These are phyloP conservation scores for Dendrobium officinale DNA, from an alignment of 106 monocot genomes.

Conservation along the genomic window DNA sequence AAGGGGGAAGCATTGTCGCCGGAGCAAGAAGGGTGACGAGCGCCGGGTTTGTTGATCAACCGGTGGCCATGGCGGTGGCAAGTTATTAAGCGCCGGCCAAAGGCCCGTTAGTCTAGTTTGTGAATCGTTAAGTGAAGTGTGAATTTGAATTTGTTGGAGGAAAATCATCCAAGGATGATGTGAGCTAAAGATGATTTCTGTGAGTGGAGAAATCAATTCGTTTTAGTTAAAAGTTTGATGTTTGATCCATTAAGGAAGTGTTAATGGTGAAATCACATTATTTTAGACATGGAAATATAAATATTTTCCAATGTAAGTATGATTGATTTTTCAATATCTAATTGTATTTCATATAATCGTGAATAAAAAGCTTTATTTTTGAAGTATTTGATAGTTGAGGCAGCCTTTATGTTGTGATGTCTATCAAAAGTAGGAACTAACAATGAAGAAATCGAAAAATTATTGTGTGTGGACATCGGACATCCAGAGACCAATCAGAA, in stretches of 20 bases:
- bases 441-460: too few relatives aligned
- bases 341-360: background rate
- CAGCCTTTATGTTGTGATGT: too few relatives aligned
- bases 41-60: background rate
- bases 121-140: background rate
- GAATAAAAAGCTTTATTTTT: too few relatives aligned
- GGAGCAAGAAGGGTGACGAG: background rate
- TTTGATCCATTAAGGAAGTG: background rate
- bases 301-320: background rate
- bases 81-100: background rate
- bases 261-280: too few relatives aligned
- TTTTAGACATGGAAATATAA: background rate
- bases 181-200: background rate
- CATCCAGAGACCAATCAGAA: too few relatives aligned
- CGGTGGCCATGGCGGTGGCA: constrained; percentile 7
- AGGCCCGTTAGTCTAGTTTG: background rate
- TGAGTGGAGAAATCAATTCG: background rate
- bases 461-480: too few relatives aligned
- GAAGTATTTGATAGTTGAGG: too few relatives aligned
- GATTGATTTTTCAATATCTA: background rate
- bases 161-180: background rate
- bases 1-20: background rate
- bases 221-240: background rate
- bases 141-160: background rate
- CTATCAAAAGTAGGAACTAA: too few relatives aligned